A percentile compares a stretch with the other conserved stretches of the same genome.
phyloP scores from a whole-genome alignment of 2,329 filamentous ascomycete species.

The Cryphonectria radicalis region DNA sequence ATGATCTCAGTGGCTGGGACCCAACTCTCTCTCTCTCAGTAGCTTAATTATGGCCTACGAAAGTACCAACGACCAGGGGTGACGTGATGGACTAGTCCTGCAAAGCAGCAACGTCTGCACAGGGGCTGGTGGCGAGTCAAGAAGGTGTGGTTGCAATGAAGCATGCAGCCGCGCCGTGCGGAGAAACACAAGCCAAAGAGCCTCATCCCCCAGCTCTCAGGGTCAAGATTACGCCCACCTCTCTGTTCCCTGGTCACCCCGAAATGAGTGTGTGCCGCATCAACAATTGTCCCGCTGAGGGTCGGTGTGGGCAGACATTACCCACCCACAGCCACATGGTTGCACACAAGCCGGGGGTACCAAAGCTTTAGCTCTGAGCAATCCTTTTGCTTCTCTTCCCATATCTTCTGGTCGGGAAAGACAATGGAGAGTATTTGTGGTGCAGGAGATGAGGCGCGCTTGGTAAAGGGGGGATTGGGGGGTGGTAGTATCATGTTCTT shows the following conservation, averaged over 20 bases:
- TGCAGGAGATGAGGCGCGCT: neutral
- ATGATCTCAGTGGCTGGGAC: neutral
- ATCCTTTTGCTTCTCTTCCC: neutral
- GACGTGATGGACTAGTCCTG: neutral
- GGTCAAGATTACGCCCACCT: neutral
- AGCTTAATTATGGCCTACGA: neutral
- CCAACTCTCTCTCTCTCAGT: neutral
- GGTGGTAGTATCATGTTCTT: neutral
- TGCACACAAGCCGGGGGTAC: neutral
- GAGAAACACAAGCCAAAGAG: neutral
- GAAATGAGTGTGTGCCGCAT: neutral
- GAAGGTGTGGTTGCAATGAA: neutral
- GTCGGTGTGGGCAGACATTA: neutral
- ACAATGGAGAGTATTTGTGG: neutral
- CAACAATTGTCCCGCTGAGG: neutral
- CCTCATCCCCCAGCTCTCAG: neutral
- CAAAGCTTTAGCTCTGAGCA: neutral
- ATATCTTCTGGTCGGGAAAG: neutral
- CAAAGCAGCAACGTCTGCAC: neutral
- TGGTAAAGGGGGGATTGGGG: too few relatives aligned
- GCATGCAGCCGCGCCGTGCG: neutral
- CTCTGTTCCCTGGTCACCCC: neutral
- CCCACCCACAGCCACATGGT: neutral
- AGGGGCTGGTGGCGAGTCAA: neutral
- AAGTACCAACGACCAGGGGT: neutral